Base-by-base conservation (phyloP, 2,329 filamentous ascomycete species). In the Aspergillaceae sp. region DNA sequence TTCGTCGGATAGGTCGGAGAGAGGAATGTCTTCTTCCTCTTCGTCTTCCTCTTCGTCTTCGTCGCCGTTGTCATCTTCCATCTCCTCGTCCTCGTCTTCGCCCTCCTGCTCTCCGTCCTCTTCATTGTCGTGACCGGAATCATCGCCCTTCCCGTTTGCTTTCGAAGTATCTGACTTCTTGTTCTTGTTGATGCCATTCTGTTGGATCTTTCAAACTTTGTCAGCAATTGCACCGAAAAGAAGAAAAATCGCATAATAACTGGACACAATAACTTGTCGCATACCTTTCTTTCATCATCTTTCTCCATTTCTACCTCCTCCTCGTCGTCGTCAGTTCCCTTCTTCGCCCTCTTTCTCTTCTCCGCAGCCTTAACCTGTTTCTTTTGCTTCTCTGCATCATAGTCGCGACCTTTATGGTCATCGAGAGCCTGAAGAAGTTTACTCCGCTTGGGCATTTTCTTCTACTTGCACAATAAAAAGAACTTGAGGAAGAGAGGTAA, bases 21-120 rank as follows among this genome's bases (percentile, higher is more conserved):
- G 79, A 3, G 90, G 84, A 40, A 96, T 89, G 54, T 94, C 89
- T 55, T 92, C 87, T 40, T 91, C 86, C 4, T 89, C 85, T 26
- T 86, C 84, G 0, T 84, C 81, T 1, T 83, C 83, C 0, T 83
- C 79, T 0, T 80, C 79, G 0, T 81, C 79, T 0, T 74, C 70
- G 0, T 68, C 65, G 1, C 69, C 63, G 2, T 64, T 62, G 0
- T 65, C 59, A 28, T 65, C 59, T n/a, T 60, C 54, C 4, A 64
- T 64, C 3, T 69, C 63, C 5, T 66, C 61, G 4, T 63, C 57
- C n/a, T 62, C 48, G 7, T 52, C 53, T 19, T 62, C 54, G 35
- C 64, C 58, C 7, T 59, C 57, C 29, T 60, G 55, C 33, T 59
- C 57, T 8, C 62, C 56, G 41, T 61, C 53, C 5, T 56, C 53